Percentiles rank a stretch among this genome's conserved stretches.
Evolutionary conservation across 306 rosid genomes (phyloP).

Genomic region (Begonia masoniana): DNA sequence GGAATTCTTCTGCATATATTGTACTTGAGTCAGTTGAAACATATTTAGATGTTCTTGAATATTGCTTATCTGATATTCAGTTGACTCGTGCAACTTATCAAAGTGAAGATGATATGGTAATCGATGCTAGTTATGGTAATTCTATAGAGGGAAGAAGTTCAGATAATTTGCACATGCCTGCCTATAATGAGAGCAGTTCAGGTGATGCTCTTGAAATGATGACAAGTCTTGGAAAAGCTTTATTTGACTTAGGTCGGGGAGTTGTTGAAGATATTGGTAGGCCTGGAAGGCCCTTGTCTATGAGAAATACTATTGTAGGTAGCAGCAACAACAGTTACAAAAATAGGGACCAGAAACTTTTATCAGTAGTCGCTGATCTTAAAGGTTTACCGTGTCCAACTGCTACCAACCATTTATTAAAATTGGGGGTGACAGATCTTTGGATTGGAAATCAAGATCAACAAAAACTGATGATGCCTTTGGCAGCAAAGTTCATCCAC

Average conservation of each 20-base stretch:
- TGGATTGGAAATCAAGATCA: constrained; percentile 88
- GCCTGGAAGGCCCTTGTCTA: constrained; percentile 49
- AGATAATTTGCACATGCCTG: constrained; percentile 25
- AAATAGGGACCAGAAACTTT: constrained; percentile 31
- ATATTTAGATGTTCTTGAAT: constrained; percentile 89
- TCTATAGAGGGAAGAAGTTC: constrained; percentile 24
- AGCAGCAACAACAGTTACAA: constrained; percentile 24
- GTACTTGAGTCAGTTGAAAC: constrained; percentile 71
- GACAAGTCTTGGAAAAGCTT: constrained; percentile 89
- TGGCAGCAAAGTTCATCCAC: constrained; percentile 75
- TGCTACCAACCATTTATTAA: constrained; percentile 50
- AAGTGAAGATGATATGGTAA: constrained; percentile 20
- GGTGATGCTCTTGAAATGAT: constrained; percentile 98
- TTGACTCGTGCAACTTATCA: constrained; percentile 27
- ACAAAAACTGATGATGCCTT: constrained; percentile 61
- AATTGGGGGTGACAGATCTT: constrained; percentile 65
- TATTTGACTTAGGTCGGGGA: constrained; percentile 89
- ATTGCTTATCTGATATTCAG: constrained; percentile 79
- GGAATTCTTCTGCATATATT: constrained; percentile 48
- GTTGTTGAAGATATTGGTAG: constrained; percentile 93
- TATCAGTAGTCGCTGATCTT: constrained; percentile 58
- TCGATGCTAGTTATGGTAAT: constrained; percentile 17
- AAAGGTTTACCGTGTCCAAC: constrained; percentile 91
- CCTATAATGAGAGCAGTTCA: constrained; percentile 58
- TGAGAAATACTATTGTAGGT: constrained; percentile 26